phyloP scores from a whole-genome alignment of 2,329 filamentous ascomycete genomes.

The Ophiostoma australiae region DNA sequence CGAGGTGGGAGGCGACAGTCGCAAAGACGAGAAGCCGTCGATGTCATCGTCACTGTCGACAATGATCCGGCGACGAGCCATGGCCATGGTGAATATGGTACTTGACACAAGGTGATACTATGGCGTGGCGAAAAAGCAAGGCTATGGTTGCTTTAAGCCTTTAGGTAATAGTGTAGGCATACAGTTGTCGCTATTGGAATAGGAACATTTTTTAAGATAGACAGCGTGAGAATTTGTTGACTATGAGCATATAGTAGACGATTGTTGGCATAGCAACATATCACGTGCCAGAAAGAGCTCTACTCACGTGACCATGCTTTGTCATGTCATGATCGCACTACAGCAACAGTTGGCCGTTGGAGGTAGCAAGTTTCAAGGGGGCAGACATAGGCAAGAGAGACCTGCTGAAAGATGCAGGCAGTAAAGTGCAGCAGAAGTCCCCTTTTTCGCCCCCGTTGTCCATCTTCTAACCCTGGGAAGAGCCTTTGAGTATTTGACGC shows the following conservation, averaged over 20 bases:
- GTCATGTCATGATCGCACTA: neutral
- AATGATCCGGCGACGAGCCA: neutral
- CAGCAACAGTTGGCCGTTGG: neutral
- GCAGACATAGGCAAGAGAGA: neutral
- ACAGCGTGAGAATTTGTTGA: neutral
- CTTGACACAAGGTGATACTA: neutral
- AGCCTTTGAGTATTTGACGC: neutral
- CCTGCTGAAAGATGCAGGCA: neutral
- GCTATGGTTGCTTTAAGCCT: neutral
- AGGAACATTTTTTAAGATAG: neutral
- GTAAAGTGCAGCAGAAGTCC: neutral
- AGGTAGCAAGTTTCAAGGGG: neutral
- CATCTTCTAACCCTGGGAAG: neutral
- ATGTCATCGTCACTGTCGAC: neutral
- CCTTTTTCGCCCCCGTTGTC: neutral
- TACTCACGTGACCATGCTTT: neutral
- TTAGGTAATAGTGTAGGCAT: neutral
- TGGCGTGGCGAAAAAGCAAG: neutral
- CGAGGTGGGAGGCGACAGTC: neutral
- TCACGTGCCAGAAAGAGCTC: neutral
- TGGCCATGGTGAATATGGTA: constrained; percentile 2
- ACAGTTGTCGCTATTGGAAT: neutral
- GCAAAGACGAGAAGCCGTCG: neutral
- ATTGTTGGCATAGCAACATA: neutral
- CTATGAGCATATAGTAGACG: neutral